Conservation (phyloP, 345 rosid species). For the Balakata baccata region DNA sequence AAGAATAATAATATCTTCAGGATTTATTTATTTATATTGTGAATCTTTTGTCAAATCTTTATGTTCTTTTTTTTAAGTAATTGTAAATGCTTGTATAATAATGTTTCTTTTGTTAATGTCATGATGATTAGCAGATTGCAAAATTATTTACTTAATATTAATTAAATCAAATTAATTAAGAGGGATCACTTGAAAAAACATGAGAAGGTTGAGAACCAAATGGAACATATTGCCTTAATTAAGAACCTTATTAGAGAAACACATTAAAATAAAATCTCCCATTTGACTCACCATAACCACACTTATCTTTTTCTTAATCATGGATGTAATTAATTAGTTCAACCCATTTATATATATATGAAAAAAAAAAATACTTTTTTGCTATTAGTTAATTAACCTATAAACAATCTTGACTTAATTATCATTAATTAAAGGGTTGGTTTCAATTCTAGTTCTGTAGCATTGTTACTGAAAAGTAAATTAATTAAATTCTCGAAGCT, state of each 20-base stretch:
- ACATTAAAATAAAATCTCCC: conserved; percentile 17
- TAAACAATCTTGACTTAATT: not conserved
- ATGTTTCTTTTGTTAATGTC: not conserved
- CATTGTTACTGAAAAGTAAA: no score
- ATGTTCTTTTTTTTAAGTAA: no score
- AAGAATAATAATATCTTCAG: no score
- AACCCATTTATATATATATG: not conserved
- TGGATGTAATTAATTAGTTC: not conserved
- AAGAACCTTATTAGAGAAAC: not conserved
- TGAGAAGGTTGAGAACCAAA: conserved; percentile 19
- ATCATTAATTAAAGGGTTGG: not conserved
- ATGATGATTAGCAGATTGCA: not conserved
- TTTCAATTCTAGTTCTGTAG: no score
- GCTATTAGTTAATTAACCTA: not conserved
- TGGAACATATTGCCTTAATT: conserved; percentile 15
- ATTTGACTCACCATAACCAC: conserved; percentile 26
- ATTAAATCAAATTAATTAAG: conserved; percentile 1
- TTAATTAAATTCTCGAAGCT: no score
- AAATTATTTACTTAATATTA: not conserved
- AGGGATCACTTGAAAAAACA: conserved; percentile 50
- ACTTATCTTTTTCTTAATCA: not conserved
- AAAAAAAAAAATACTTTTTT: not conserved
- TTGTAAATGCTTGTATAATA: no score
- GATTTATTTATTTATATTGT: not conserved
- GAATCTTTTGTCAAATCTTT: not conserved